Evolutionary conservation across 306 rosid species (phyloP).

Genomic region (Gastrolobium bilobum): DNA sequence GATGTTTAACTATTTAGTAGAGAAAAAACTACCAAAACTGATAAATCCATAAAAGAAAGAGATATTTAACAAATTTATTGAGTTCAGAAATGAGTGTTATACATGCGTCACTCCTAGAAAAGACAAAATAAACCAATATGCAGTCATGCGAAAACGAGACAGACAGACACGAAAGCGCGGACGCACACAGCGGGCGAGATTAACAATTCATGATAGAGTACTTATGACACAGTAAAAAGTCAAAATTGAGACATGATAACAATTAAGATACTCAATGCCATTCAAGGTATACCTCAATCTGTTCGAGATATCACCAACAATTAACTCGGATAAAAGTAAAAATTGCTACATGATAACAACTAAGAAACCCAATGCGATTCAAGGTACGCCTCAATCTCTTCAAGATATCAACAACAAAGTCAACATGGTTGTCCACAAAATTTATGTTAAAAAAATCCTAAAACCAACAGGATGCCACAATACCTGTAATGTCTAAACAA

Average conservation of each 20-base stretch:
- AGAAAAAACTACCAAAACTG: neutral
- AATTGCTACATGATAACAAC: neutral
- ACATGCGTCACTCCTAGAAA: slow-evolving; percentile 15
- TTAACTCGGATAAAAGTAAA: neutral
- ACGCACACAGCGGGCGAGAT: neutral
- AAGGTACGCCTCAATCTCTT: neutral
- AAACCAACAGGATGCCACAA: slow-evolving; percentile 15
- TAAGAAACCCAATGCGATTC: slow-evolving; percentile 10
- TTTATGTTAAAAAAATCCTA: neutral
- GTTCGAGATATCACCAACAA: neutral
- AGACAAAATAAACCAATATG: neutral
- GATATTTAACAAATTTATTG: slow-evolving; percentile 23
- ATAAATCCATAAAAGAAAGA: slow-evolving; percentile 33
- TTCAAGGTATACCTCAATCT: neutral
- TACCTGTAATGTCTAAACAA: slow-evolving; percentile 5
- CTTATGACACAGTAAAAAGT: neutral
- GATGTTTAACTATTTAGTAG: slow-evolving; percentile 38
- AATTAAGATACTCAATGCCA: slow-evolving; percentile 2
- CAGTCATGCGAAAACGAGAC: neutral
- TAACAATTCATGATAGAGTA: neutral
- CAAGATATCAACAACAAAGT: neutral
- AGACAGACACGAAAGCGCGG: neutral
- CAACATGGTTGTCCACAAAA: neutral
- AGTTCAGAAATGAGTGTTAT: neutral
- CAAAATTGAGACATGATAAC: neutral